Evolutionary conservation across 2,329 filamentous ascomycete species (phyloP).

Genomic region (Keithomyces neogunnii): DNA sequence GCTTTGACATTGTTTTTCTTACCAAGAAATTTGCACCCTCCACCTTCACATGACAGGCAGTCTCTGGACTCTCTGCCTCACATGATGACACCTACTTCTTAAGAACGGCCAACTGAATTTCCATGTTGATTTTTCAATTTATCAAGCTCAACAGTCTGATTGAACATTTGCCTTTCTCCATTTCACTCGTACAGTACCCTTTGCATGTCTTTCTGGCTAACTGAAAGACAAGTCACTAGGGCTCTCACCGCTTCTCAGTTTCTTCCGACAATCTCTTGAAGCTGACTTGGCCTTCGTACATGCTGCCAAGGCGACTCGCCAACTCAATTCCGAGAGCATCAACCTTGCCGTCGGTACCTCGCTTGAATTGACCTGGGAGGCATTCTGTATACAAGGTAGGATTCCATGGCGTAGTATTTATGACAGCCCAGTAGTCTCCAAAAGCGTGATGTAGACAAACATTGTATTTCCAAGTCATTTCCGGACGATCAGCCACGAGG

Average conservation of each 20-base stretch:
- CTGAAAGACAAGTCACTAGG: conserved; percentile 7
- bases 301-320: not conserved
- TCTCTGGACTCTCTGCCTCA: not conserved
- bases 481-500: conserved; percentile 14
- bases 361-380: not conserved
- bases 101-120: conserved; percentile 60
- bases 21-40: no score
- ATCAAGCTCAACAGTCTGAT: conserved; percentile 62
- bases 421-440: conserved; percentile 16
- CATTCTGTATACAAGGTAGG: not conserved
- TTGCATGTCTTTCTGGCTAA: conserved; percentile 12
- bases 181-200: not conserved
- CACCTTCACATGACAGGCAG: not conserved
- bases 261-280: conserved; percentile 8
- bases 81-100: conserved; percentile 51
- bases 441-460: conserved; percentile 18
- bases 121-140: conserved; percentile 46
- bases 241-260: not conserved
- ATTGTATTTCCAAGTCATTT: conserved; percentile 13
- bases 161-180: not conserved
- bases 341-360: not conserved
- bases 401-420: not conserved
- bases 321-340: not conserved
- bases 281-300: conserved; percentile 9
- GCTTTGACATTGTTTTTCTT: conserved; percentile 9